Evolutionary conservation across 2,329 filamentous ascomycete species (phyloP).

Genomic region (Epichloe gansuensis): DNA sequence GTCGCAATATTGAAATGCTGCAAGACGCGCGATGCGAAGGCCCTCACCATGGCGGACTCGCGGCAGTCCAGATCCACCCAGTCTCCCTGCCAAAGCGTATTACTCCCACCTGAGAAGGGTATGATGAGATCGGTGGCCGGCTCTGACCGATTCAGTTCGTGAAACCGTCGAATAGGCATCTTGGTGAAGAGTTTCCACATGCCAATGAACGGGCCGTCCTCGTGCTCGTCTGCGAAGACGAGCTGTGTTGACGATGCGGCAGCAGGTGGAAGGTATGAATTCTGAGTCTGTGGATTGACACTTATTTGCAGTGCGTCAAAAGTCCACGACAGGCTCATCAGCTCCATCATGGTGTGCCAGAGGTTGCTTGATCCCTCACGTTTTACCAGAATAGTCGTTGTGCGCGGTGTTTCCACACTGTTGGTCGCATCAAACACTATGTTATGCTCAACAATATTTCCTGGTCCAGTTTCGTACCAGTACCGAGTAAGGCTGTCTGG

Average conservation of each 20-base stretch:
- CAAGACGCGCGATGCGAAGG: slow-evolving; percentile 21
- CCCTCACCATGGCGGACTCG: slow-evolving; percentile 11
- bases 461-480: slow-evolving; percentile 20
- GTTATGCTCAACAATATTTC: slow-evolving; percentile 11
- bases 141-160: slow-evolving; percentile 10
- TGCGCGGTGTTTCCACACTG: background rate
- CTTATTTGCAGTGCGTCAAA: slow-evolving; percentile 21
- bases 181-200: slow-evolving; percentile 25
- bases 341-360: slow-evolving; percentile 24
- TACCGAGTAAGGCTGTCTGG: slow-evolving; percentile 11
- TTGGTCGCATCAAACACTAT: slow-evolving; percentile 6
- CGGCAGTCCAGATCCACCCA: slow-evolving; percentile 20
- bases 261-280: slow-evolving; percentile 11
- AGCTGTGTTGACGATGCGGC: slow-evolving; percentile 18
- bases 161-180: slow-evolving; percentile 16
- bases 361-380: slow-evolving; percentile 21
- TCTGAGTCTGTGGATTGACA: slow-evolving; percentile 3
- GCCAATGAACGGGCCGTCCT: slow-evolving; percentile 22
- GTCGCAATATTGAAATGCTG: slow-evolving; percentile 14
- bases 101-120: slow-evolving; percentile 26
- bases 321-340: slow-evolving; percentile 20
- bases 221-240: slow-evolving; percentile 21
- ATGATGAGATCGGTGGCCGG: slow-evolving; percentile 21
- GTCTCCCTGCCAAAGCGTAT: slow-evolving; percentile 30
- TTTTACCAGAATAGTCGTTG: slow-evolving; percentile 16